phyloP scores from a whole-genome alignment of 768 basidiomycete species.

The Tylopilus felleus region DNA sequence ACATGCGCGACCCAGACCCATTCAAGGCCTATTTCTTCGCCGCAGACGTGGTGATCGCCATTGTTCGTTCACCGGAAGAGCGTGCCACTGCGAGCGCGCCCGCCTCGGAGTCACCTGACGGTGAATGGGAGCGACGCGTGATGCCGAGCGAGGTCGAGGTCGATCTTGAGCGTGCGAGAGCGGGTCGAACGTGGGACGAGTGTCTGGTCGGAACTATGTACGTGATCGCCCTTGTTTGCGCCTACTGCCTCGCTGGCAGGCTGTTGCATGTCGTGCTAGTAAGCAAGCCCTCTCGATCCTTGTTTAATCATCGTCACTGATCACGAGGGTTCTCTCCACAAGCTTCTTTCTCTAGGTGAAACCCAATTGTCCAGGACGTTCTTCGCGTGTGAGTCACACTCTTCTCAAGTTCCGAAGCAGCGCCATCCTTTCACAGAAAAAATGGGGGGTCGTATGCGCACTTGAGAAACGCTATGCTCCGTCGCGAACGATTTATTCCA shows the following conservation, averaged over 20 bases:
- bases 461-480: background rate
- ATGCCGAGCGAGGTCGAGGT: slow-evolving; percentile 16
- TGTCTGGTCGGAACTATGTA: slow-evolving; percentile 77
- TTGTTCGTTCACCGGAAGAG: slow-evolving; percentile 28
- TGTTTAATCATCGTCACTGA: slow-evolving; percentile 3
- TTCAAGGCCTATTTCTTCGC: slow-evolving; percentile 80
- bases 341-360: slow-evolving; percentile 48
- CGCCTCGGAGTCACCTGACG: background rate
- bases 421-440: background rate
- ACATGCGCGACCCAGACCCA: slow-evolving; percentile 43
- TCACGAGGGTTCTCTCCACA: background rate
- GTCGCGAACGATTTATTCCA: background rate
- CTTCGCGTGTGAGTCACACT: slow-evolving; percentile 74
- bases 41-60: slow-evolving; percentile 70
- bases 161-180: slow-evolving; percentile 43
- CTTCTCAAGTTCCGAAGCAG: too few species aligned
- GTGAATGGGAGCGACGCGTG: background rate
- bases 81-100: too few species aligned
- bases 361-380: slow-evolving; percentile 87
- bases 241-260: background rate
- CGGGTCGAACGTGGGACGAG: slow-evolving; percentile 58
- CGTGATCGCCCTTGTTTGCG: slow-evolving; percentile 20
- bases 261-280: background rate
- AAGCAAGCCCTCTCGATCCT: background rate
- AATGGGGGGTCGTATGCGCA: background rate